These are phyloP conservation scores for Arabidopsis hybrid DNA, from an alignment of 441 rosid genomes.

Conservation along the genomic window DNA sequence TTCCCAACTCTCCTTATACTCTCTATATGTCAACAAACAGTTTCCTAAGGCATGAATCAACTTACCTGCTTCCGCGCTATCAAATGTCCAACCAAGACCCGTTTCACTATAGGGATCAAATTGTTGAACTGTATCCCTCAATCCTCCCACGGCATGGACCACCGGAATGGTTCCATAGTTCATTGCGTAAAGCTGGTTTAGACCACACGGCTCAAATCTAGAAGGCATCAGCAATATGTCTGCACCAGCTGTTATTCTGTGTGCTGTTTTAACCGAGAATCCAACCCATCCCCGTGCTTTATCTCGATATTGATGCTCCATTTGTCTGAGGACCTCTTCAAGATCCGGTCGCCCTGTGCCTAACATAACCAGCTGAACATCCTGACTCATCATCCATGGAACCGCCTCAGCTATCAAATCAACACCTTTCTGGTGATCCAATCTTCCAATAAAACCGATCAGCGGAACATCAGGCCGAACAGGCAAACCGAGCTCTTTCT, in stretches of 20 bases:
- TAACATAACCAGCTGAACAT: constrained; percentile 85
- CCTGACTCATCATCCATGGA: constrained; percentile 94
- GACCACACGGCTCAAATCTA: constrained; percentile 94
- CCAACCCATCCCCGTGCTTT: constrained; percentile 95
- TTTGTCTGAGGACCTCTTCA: constrained; percentile 76
- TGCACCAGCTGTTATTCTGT: constrained; percentile 89
- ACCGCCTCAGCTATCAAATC: constrained; percentile 93
- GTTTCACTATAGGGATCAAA: constrained; percentile 79
- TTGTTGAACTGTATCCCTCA: constrained; percentile 87
- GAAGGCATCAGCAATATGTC: constrained; percentile 97
- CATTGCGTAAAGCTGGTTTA: constrained; percentile 99
- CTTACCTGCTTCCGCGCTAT: constrained; percentile 69
- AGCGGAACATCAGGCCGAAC: constrained; percentile 74
- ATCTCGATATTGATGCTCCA: constrained; percentile 64
- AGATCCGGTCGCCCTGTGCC: constrained; percentile 88
- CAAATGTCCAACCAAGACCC: constrained; percentile 94
- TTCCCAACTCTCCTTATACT: constrained; percentile 88
- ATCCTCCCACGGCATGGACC: constrained; percentile 95
- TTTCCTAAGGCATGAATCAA: constrained; percentile 83
- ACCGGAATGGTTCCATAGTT: constrained; percentile 89
- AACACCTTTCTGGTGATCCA: constrained; percentile 95
- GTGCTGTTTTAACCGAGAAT: constrained; percentile 81
- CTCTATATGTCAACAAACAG: constrained; percentile 78
- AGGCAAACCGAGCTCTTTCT: constrained; percentile 89
- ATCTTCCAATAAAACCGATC: constrained; percentile 89